phyloP scores from a whole-genome alignment of 2,329 filamentous ascomycete genomes.

The Gaeumannomyces tritici region DNA sequence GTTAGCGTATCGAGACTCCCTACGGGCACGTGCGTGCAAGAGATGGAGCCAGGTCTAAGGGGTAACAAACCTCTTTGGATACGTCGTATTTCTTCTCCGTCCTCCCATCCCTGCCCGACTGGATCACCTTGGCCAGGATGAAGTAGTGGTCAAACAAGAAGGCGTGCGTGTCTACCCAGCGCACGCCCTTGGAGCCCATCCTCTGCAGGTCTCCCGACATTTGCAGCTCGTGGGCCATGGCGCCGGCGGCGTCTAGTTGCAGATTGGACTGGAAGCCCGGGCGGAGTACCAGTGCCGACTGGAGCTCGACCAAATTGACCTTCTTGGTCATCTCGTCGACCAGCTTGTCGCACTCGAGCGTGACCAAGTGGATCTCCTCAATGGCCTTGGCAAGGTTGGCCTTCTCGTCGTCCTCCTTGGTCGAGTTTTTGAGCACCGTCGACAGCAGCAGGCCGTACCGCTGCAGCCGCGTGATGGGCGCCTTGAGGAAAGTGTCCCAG shows the following conservation, averaged over 20 bases:
- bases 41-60: neutral
- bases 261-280: constrained; percentile 84
- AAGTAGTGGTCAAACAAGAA: constrained; percentile 95
- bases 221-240: constrained; percentile 63
- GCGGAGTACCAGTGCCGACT: constrained; percentile 72
- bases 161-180: constrained; percentile 88
- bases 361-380: constrained; percentile 83
- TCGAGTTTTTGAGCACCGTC: constrained; percentile 77
- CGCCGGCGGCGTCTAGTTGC: constrained; percentile 84
- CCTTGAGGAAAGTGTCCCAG: constrained; percentile 92
- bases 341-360: constrained; percentile 81
- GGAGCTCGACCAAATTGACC: constrained; percentile 77
- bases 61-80: constrained; percentile 62
- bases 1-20: neutral
- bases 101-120: constrained; percentile 52
- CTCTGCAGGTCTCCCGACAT: constrained; percentile 82
- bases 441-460: constrained; percentile 76
- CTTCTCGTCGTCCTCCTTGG: constrained; percentile 81
- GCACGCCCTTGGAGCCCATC: constrained; percentile 79
- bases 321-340: constrained; percentile 90
- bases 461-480: constrained; percentile 85
- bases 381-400: constrained; percentile 74
- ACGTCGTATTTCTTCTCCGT: constrained; percentile 87
- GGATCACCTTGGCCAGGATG: constrained; percentile 75
- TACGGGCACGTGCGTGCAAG: neutral